A percentile compares a stretch with the other conserved stretches of the same genome.
Evolutionary conservation across 1,284 basidiomycete species (phyloP).

Genomic region (Leccinum pachyderme): DNA sequence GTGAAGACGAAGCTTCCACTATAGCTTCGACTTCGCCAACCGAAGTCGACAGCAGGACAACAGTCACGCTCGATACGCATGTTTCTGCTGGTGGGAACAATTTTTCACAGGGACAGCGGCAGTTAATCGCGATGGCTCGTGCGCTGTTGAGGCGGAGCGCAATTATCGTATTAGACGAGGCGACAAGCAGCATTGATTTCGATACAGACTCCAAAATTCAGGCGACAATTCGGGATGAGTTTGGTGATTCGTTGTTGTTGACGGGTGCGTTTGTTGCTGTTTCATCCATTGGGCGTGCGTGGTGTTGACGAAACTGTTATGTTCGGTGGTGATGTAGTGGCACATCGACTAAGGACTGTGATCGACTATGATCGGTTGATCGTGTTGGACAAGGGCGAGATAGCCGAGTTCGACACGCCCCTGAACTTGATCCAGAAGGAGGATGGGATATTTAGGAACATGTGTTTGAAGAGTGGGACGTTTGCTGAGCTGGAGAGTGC

Average conservation of each 20-base stretch:
- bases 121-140: conserved; percentile 66
- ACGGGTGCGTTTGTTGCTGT: conserved; percentile 36
- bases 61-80: conserved; percentile 53
- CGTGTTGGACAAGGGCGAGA: conserved; percentile 64
- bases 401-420: conserved; percentile 81
- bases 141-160: conserved; percentile 61
- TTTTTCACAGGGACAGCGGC: conserved; percentile 72
- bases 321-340: conserved; percentile 31
- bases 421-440: conserved; percentile 71
- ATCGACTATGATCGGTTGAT: conserved; percentile 67
- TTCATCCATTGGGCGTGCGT: not conserved
- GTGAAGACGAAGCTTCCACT: conserved; percentile 5
- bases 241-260: conserved; percentile 47
- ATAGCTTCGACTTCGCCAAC: conserved; percentile 23
- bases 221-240: conserved; percentile 64
- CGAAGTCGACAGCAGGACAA: conserved; percentile 37
- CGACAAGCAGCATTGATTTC: conserved; percentile 61
- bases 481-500: conserved; percentile 65
- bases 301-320: conserved; percentile 2
- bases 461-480: conserved; percentile 82
- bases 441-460: conserved; percentile 70
- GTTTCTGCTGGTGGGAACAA: conserved; percentile 67
- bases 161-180: conserved; percentile 73
- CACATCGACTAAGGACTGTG: conserved; percentile 55
- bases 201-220: conserved; percentile 65